These are phyloP conservation scores for Diutina rugosa DNA, from an alignment of 1,139 yeast genomes.

Conservation along the genomic window DNA sequence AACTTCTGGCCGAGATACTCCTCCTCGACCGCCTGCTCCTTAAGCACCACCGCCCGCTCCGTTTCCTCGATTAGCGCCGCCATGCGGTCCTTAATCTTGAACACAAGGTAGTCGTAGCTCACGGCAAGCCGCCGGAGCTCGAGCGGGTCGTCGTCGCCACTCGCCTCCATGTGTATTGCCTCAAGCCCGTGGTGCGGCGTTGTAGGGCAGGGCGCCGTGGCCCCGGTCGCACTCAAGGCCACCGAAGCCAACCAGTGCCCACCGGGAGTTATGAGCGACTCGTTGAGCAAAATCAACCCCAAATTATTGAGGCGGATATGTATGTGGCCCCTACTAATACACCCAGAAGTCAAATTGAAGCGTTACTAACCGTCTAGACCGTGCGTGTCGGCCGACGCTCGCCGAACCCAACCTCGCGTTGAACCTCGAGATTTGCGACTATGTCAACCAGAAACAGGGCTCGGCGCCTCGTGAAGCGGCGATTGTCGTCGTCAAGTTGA, in stretches of 20 bases:
- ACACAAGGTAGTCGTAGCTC: conserved; percentile 50
- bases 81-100: conserved; percentile 43
- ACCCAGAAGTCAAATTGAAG: not conserved
- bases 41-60: conserved; percentile 14
- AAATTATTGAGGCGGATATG: conserved; percentile 53
- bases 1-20: conserved; percentile 26
- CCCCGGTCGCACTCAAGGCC: not conserved
- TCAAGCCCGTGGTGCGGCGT: not conserved
- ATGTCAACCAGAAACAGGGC: conserved; percentile 87
- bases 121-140: conserved; percentile 46
- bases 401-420: conserved; percentile 82
- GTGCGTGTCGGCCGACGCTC: conserved; percentile 81
- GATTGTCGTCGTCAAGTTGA: conserved; percentile 70
- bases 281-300: conserved; percentile 40
- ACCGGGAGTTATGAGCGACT: conserved; percentile 10
- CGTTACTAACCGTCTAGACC: conserved; percentile 25
- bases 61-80: conserved; percentile 25
- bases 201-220: not conserved
- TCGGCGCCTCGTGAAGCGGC: conserved; percentile 90
- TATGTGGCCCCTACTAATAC: conserved; percentile 16
- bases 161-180: not conserved
- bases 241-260: not conserved
- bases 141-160: conserved; percentile 39
- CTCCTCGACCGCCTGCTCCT: conserved; percentile 15
- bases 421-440: conserved; percentile 87